phyloP scores from a whole-genome alignment of 2,329 filamentous ascomycete genomes.

The Westerdykella aurantiaca region DNA sequence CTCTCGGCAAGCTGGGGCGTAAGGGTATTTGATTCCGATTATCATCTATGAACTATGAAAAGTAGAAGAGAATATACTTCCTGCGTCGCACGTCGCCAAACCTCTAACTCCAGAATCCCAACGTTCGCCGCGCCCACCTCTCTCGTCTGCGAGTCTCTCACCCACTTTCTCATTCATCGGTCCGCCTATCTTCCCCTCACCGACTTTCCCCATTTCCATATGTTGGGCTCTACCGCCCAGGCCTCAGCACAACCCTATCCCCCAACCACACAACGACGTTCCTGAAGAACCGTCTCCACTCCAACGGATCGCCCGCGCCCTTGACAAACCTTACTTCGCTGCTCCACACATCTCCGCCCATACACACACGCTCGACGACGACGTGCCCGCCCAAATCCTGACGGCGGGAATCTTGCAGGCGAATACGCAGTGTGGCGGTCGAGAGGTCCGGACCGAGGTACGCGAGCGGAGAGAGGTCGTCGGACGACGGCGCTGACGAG shows the following conservation, averaged over 20 bases:
- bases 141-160: no score
- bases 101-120: no score
- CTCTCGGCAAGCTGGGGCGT: no score
- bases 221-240: constrained; percentile 5
- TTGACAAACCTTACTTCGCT: constrained; percentile 84
- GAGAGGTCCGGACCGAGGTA: no score
- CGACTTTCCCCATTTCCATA: neutral
- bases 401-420: constrained; percentile 54
- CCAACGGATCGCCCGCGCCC: constrained; percentile 88
- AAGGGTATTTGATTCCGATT: no score
- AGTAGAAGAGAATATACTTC: no score
- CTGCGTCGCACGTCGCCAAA: no score
- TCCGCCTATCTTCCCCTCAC: neutral
- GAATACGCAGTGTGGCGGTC: no score
- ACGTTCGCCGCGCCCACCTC: no score
- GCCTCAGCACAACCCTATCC: constrained; percentile 61
- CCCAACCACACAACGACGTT: constrained; percentile 83
- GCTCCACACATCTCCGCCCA: constrained; percentile 57
- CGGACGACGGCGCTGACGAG: no score
- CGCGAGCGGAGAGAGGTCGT: no score
- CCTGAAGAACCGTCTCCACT: constrained; percentile 97
- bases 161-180: neutral
- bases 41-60: no score
- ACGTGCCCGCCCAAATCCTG: constrained; percentile 72
- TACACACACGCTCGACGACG: constrained; percentile 63